Percentiles rank a stretch among this genome's conserved stretches.
Conservation (phyloP, 2,329 filamentous ascomycete species). For the Fusarium annulatum region DNA sequence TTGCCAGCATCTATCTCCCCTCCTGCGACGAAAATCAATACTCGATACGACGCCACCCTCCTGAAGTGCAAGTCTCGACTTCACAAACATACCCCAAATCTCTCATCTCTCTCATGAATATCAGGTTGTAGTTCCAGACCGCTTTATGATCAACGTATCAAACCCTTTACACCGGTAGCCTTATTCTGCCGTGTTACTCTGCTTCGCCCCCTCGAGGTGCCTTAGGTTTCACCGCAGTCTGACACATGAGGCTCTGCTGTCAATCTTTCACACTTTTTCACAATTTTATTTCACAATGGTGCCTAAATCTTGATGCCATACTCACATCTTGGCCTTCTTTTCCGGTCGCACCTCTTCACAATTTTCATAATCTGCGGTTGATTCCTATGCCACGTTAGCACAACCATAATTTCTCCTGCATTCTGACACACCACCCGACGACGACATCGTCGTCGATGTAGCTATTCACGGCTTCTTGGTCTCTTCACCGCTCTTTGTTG, state of each 20-base stretch:
- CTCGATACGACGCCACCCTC: too few species aligned
- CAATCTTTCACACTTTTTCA: neutral
- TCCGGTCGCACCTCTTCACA: conserved; percentile 4
- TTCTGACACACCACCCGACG: conserved; percentile 18
- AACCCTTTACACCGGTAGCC: accelerated
- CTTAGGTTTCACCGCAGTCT: conserved; percentile 1
- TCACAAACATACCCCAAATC: too few species aligned
- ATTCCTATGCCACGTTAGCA: conserved; percentile 29
- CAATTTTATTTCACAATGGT: neutral
- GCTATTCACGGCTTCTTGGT: neutral
- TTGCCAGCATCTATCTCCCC: too few species aligned
- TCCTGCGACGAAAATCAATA: too few species aligned
- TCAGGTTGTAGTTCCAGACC: too few species aligned
- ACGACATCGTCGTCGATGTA: neutral
- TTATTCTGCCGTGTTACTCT: conserved; percentile 1
- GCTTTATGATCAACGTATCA: neutral
- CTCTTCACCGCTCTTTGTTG: conserved; percentile 23
- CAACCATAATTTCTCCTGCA: conserved; percentile 23
- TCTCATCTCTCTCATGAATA: too few species aligned
- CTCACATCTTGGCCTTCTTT: neutral
- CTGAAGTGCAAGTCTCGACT: too few species aligned
- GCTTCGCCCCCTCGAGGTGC: conserved; percentile 19
- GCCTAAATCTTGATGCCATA: neutral
- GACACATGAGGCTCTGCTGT: conserved; percentile 30
- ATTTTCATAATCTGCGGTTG: neutral